These are phyloP conservation scores for Pyricularia pennisetigena DNA, from an alignment of 2,329 filamentous ascomycete species.

Conservation along the genomic window DNA sequence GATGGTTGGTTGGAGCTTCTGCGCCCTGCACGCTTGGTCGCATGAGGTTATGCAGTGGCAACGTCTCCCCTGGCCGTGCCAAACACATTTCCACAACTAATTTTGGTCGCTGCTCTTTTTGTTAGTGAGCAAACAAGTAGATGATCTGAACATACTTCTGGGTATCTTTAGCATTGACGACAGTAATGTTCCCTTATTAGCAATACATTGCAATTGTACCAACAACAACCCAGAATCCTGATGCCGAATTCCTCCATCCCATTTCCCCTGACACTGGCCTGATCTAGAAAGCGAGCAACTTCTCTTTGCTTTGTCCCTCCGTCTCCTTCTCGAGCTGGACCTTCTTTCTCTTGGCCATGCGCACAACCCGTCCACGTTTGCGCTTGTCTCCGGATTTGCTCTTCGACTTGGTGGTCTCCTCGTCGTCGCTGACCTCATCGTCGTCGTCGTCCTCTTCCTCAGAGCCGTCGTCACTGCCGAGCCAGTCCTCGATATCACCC, in stretches of 20 bases:
- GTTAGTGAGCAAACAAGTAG: neutral
- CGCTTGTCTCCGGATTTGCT: constrained; percentile 46
- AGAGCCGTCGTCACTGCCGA: constrained; percentile 62
- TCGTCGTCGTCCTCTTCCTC: constrained; percentile 50
- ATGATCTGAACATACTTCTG: neutral
- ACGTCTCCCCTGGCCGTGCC: neutral
- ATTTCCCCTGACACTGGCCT: neutral
- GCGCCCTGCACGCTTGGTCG: neutral
- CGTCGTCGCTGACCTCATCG: constrained; percentile 44
- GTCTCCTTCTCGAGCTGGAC: constrained; percentile 61
- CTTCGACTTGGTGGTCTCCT: constrained; percentile 30
- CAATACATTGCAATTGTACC: neutral
- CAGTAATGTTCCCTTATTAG: neutral
- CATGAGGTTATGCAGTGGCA: neutral
- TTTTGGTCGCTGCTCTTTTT: neutral
- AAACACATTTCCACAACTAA: neutral
- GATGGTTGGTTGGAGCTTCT: neutral
- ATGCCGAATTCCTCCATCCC: neutral
- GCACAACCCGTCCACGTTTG: constrained; percentile 38
- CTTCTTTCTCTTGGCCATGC: constrained; percentile 51
- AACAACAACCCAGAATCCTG: neutral
- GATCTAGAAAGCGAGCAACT: constrained; percentile 19
- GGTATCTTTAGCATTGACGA: neutral
- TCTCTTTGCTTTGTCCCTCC: constrained; percentile 28
- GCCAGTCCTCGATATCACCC: constrained; percentile 83